Evolutionary conservation across 164 flowering plant genomes (phyloP).

Genomic region (Macadamia tetraphylla): DNA sequence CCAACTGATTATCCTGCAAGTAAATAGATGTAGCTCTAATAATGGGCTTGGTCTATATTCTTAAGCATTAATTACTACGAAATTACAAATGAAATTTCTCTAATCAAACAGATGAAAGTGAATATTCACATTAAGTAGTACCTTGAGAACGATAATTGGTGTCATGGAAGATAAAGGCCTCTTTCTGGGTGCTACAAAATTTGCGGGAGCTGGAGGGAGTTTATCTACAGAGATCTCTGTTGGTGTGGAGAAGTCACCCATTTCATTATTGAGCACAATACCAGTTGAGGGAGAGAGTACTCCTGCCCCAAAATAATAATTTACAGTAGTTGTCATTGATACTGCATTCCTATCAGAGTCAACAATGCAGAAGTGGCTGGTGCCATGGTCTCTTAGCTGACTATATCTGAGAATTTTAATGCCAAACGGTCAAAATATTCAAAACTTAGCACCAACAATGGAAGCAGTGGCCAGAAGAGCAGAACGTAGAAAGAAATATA

Average conservation of each 20-base stretch:
- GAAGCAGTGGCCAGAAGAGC: background rate
- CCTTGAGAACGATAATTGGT: conserved; percentile 77
- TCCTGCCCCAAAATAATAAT: conserved; percentile 63
- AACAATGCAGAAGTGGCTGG: conserved; percentile 88
- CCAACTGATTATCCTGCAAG: conserved; percentile 63
- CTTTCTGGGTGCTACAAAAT: conserved; percentile 74
- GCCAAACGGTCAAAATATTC: background rate
- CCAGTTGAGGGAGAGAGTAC: conserved; percentile 84
- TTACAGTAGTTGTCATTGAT: conserved; percentile 84
- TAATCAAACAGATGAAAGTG: too few species aligned
- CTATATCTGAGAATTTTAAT: conserved; percentile 52
- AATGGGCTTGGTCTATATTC: too few species aligned
- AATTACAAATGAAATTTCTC: too few species aligned
- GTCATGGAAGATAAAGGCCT: conserved; percentile 95
- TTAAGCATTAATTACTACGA: too few species aligned
- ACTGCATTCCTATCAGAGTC: conserved; percentile 87
- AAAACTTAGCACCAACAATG: background rate
- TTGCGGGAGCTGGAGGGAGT: conserved; percentile 87
- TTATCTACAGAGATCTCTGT: conserved; percentile 43
- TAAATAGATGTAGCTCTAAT: background rate
- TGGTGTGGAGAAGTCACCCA: conserved; percentile 90
- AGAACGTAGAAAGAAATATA: background rate
- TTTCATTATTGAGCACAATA: conserved; percentile 83
- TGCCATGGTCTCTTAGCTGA: conserved; percentile 83
- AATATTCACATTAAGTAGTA: conserved; percentile 10